Base-by-base conservation (phyloP, 164 flowering plant species). In the Liriodendron chinense region DNA sequence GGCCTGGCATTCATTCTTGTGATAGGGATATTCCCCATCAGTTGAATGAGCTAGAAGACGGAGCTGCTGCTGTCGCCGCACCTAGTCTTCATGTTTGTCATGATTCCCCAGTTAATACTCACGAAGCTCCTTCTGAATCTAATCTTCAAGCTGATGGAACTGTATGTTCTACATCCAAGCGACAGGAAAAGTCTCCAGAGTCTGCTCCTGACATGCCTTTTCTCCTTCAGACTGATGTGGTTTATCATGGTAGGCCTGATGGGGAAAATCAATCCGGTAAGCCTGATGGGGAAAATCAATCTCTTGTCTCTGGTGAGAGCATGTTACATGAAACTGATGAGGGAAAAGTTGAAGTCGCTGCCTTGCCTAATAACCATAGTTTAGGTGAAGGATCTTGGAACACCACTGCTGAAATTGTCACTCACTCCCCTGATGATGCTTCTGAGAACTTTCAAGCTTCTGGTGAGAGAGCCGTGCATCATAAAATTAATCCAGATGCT, bases 1-100 rank as follows among this genome's bases (percentile, higher is more conserved):
- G 50, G 71, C 74, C 73, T 57, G 77, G n/a, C n/a, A 3, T 53
- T 21, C 28, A 24, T 56, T 4, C 57, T 56, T 71, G 63, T 23
- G 64, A 50, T 53, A 3, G 3, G 7, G 47, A 34, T 34, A 34
- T 34, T 34, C 43, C 43, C 43, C 3, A 34, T 34, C 43, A 34
- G 43, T 34, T 34, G 43, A 34, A n/a, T 47, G 72, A 21, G 16
- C 21, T 23, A 25, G 14, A 50, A 71, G 64, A 26, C 43, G 13
- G 34, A 53, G 62, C 23, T 53, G 18, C 73, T 25, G 47, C 47
- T 67, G 69, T 14, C 26, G 14, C 47, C 25, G 69, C 24, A 67
- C 43, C 47, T 28, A 12, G 47, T 67, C 26, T 26, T 43, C 47
- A 14, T 67, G 16, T 20, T 5, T 67, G 69, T 67, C n/a, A 18